These are phyloP conservation scores for Nannochloropsis gaditana DNA, from an alignment of 108 stramenopile genomes.

Conservation along the genomic window DNA sequence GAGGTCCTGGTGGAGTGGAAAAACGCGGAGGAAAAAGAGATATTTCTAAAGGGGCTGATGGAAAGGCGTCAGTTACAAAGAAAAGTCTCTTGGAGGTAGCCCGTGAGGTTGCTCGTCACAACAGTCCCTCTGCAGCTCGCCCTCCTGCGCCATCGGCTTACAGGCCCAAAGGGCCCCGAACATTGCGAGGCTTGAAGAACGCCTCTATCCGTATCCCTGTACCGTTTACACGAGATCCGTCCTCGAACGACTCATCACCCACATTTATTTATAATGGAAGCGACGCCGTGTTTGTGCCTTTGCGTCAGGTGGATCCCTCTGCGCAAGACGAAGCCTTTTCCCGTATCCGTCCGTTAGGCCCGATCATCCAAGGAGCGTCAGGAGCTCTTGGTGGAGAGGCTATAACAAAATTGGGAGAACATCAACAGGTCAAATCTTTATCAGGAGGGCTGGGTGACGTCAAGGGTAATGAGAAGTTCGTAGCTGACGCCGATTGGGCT, in stretches of 20 bases:
- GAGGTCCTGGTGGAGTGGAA: neutral
- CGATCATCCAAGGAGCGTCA: neutral
- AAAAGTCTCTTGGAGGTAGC: neutral
- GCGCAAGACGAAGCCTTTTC: neutral
- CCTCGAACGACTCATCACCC: neutral
- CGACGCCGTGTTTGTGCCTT: neutral
- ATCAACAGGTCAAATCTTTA: neutral
- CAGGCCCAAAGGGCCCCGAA: neutral
- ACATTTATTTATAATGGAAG: neutral
- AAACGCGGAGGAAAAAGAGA: neutral
- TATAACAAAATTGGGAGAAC: neutral
- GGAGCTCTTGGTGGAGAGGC: neutral
- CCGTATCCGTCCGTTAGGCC: neutral
- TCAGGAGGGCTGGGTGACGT: neutral
- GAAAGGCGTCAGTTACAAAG: neutral
- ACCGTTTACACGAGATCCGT: neutral
- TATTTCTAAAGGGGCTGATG: neutral
- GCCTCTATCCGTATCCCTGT: neutral
- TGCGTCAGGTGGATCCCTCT: neutral
- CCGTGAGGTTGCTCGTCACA: constrained; percentile 2
- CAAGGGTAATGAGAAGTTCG: neutral
- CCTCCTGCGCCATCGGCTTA: neutral
- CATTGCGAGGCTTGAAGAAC: neutral
- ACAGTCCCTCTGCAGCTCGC: neutral
- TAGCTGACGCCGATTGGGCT: neutral